These are phyloP conservation scores for Linum trigynum DNA, from an alignment of 345 rosid genomes.

Conservation along the genomic window DNA sequence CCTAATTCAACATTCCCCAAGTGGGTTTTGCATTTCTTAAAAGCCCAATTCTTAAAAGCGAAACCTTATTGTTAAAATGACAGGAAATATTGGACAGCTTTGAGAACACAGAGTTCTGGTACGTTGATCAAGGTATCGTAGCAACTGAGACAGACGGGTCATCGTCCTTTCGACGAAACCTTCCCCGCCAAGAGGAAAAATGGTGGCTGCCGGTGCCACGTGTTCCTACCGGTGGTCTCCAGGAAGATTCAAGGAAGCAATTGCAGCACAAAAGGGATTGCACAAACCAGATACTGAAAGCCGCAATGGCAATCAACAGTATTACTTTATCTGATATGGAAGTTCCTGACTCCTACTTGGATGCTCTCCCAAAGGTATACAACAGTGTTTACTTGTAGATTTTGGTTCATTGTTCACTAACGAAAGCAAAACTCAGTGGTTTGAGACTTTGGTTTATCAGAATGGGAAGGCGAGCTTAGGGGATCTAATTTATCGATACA, in stretches of 20 bases:
- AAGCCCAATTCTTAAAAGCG: conserved; percentile 8
- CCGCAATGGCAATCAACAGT: conserved; percentile 95
- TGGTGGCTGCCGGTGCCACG: conserved; percentile 99
- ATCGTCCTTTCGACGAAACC: conserved; percentile 51
- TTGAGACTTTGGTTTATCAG: conserved; percentile 28
- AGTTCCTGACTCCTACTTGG: conserved; percentile 73
- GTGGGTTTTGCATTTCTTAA: neutral
- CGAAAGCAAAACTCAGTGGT: neutral
- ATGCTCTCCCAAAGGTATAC: conserved; percentile 82
- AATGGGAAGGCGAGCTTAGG: conserved; percentile 81
- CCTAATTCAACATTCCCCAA: neutral
- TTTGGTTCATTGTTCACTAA: neutral
- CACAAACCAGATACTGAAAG: conserved; percentile 94
- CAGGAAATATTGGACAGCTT: conserved; percentile 93
- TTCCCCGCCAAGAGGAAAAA: conserved; percentile 95
- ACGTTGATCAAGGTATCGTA: conserved; percentile 85
- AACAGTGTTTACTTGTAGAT: neutral
- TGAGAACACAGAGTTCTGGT: conserved; percentile 77
- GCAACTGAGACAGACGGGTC: conserved; percentile 69
- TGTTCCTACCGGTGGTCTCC: conserved; percentile 72
- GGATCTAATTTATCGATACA: conserved; percentile 68
- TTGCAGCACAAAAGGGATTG: conserved; percentile 88
- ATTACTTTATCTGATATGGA: conserved; percentile 75
- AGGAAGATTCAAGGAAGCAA: conserved; percentile 62
- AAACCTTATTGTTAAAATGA: conserved; percentile 4